Evolutionary conservation across 2,329 filamentous ascomycete species (phyloP).

Genomic region (Calonectria multiphialidica): DNA sequence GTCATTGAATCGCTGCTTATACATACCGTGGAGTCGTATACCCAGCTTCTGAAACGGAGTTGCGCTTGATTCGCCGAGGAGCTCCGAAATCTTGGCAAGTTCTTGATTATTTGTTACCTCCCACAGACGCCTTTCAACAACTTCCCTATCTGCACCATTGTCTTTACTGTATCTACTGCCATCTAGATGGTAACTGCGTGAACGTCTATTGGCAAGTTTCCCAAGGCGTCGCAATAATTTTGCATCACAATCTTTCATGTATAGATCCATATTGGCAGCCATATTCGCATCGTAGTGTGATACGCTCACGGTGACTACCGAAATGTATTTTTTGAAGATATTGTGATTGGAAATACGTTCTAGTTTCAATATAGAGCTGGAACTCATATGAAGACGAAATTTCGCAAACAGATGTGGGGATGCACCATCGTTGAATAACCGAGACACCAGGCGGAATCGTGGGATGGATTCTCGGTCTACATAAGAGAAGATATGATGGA

Average conservation of each 20-base stretch:
- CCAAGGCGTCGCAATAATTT: not conserved
- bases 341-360: not conserved
- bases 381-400: not conserved
- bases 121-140: not conserved
- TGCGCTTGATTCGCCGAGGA: not conserved
- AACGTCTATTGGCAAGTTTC: not conserved
- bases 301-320: not conserved
- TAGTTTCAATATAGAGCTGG: not conserved
- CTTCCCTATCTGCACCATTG: too few relatives aligned
- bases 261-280: not conserved
- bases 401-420: not conserved
- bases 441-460: not conserved
- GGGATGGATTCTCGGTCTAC: not conserved
- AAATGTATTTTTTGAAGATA: not conserved
- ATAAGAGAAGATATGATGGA: not conserved
- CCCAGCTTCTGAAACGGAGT: not conserved
- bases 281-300: not conserved
- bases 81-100: not conserved
- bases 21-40: not conserved
- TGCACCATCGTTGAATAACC: not conserved
- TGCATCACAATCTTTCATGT: not conserved
- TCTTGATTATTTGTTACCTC: not conserved
- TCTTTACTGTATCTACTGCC: too few relatives aligned
- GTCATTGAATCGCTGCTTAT: not conserved
- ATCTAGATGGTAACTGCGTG: not conserved